A percentile compares a stretch with the other conserved stretches of the same genome.
phyloP scores from a whole-genome alignment of 2,329 filamentous ascomycete genomes.

The Aspergillus fumigatiaffinis region DNA sequence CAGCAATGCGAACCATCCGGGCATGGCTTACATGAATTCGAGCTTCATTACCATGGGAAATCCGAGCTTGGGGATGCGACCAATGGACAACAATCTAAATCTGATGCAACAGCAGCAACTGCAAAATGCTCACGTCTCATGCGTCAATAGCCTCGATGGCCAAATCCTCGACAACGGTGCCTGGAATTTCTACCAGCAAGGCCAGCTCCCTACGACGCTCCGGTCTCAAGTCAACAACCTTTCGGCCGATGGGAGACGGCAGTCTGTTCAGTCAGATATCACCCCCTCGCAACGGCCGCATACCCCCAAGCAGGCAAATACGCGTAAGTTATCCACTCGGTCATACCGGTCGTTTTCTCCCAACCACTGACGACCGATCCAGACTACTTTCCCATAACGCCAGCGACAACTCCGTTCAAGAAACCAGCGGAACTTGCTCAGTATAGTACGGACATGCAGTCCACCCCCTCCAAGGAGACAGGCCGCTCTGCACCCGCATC shows the following conservation, averaged over 20 bases:
- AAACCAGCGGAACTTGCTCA: conserved; percentile 35
- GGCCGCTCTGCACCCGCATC: conserved; percentile 29
- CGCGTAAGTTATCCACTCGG: conserved; percentile 46
- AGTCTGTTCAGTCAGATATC: conserved; percentile 38
- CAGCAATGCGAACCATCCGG: conserved; percentile 36
- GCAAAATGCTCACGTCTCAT: conserved; percentile 15
- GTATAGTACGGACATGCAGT: conserved; percentile 36
- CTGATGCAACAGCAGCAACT: conserved; percentile 29
- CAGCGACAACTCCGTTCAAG: conserved; percentile 58
- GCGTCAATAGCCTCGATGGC: conserved; percentile 15
- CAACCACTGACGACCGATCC: conserved; percentile 17
- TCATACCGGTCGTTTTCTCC: not conserved
- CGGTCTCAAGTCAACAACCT: conserved; percentile 22
- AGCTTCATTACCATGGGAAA: conserved; percentile 15
- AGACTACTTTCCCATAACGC: conserved; percentile 66
- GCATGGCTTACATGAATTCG: conserved; percentile 19
- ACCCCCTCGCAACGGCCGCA: conserved; percentile 48
- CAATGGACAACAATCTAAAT: conserved; percentile 23
- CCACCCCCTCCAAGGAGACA: conserved; percentile 39
- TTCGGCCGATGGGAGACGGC: conserved; percentile 26
- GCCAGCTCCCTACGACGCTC: conserved; percentile 17
- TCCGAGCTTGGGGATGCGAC: conserved; percentile 11
- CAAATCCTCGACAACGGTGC: conserved; percentile 20
- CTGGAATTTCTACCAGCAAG: conserved; percentile 25
- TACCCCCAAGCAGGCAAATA: conserved; percentile 60